These are phyloP conservation scores for Westerdykella ornata DNA, from an alignment of 2,329 filamentous ascomycete species.

Conservation along the genomic window DNA sequence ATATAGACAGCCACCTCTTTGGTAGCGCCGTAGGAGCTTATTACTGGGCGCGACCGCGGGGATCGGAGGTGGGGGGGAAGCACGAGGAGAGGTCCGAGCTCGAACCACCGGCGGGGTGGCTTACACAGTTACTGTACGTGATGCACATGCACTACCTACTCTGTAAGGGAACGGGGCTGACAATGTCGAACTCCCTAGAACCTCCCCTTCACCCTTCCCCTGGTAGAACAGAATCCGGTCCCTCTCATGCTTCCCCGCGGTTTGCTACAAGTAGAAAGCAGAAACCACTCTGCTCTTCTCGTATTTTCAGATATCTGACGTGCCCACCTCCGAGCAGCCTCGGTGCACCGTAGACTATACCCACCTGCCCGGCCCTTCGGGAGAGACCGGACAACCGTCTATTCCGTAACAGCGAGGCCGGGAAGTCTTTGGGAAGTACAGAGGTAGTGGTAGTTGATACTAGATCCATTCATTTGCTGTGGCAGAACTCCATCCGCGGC, in stretches of 20 bases:
- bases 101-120: slow-evolving; percentile 27
- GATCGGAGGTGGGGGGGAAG: slow-evolving; percentile 18
- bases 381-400: slow-evolving; percentile 10
- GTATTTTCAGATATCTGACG: slow-evolving; percentile 11
- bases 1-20: background rate
- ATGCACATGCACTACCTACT: no score
- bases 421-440: background rate
- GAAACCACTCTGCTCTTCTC: no score
- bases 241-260: no score
- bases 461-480: slow-evolving; percentile 3
- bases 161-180: no score
- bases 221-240: background rate
- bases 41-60: slow-evolving; percentile 24
- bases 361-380: slow-evolving; percentile 12
- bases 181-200: no score
- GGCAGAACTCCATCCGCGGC: slow-evolving; percentile 25
- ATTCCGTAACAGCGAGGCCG: slow-evolving; percentile 4
- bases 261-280: no score
- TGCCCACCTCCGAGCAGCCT: slow-evolving; percentile 12
- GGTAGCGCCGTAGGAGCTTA: no score
- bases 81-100: slow-evolving; percentile 12
- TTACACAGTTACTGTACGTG: no score
- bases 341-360: slow-evolving; percentile 10
- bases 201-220: background rate
- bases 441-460: slow-evolving; percentile 1